Conservation (phyloP, 2,329 filamentous ascomycete species). For the Mycosphaerella sp. region DNA sequence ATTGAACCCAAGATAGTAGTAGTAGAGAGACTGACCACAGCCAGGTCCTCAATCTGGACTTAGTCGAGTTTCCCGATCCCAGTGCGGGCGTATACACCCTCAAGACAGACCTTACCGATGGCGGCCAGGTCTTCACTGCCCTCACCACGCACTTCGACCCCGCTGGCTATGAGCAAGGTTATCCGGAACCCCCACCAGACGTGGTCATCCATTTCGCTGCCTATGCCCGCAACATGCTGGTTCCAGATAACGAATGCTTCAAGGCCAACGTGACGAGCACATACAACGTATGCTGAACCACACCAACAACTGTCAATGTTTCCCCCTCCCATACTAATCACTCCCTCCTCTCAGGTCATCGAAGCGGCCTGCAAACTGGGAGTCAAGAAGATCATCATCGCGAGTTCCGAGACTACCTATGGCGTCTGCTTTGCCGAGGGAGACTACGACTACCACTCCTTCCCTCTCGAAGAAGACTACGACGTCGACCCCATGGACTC, state of each 20-base stretch:
- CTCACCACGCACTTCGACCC: conserved; percentile 53
- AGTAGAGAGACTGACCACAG: not conserved
- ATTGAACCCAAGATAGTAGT: not conserved
- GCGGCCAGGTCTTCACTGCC: conserved; percentile 52
- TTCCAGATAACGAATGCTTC: conserved; percentile 56
- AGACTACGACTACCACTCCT: conserved; percentile 49
- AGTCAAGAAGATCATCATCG: conserved; percentile 57
- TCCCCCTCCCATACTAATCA: not conserved
- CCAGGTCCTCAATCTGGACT: conserved; percentile 50
- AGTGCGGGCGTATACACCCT: conserved; percentile 46
- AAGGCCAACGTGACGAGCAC: conserved; percentile 49
- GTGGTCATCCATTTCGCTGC: conserved; percentile 58
- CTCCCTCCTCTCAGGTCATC: conserved; percentile 37
- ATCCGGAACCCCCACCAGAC: conserved; percentile 46
- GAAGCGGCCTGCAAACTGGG: conserved; percentile 57
- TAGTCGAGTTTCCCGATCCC: conserved; percentile 39
- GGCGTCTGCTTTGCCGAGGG: conserved; percentile 58
- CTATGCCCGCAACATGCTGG: conserved; percentile 54
- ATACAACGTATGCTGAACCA: conserved; percentile 42
- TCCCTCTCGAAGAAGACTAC: conserved; percentile 54
- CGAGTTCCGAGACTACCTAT: conserved; percentile 54
- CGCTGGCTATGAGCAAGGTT: conserved; percentile 42
- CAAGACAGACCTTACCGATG: conserved; percentile 50
- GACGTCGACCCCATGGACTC: conserved; percentile 57
- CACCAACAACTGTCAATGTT: not conserved